Evolutionary conservation across 805 yeast species (phyloP), one percentile per base, ranked within the genome.

Genomic region (Metschnikowia picachoensis): DNA sequence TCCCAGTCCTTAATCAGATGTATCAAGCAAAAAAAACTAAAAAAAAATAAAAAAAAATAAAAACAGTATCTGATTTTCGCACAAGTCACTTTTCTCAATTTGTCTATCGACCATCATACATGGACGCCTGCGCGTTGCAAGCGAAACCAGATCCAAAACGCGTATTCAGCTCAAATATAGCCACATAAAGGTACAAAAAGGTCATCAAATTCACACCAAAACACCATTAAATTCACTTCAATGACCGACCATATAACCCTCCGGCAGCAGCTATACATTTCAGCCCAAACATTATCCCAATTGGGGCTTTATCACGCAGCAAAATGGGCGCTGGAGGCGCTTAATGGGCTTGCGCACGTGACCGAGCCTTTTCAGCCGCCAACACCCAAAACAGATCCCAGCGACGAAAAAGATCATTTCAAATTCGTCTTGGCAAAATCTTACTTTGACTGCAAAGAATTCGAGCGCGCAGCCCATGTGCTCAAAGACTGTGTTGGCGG

Each of bases 301-400:
- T 68, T 87, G 49, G 80, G 85, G 48, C 70, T 89, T 11, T 74
- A 75, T 57, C 82, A 80, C 42, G 82, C 90, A 0, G 80, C 95
- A 3, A 87, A 87, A 68, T 90, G 95, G 95, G 74, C 70, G 46
- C 82, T 88, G 2, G 96, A 89, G 58, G 95, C 95, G 1, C 67
- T 85, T 16, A 76, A 74, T 55, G 95, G 92, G 0, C 65, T 86
- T 51, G 60, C 59, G 16, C 51, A 40, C 3, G 15, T 29, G 20
- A 41, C 38, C 15, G 46, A 38, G 44, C 62, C 49, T 32, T 49
- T 58, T 11, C 54, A 48, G 35, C 49, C 38, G 39, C 50, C 52
- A 8, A 12, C 44, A 4, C 45, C 45, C 7, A 46, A 43, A n/a
- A 43, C 57, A 4, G 55, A 51, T 14, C 50, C 48, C 1, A 51